Evolutionary conservation across 2,329 filamentous ascomycete genomes (phyloP).

Genomic region (Blastomyces parvus): DNA sequence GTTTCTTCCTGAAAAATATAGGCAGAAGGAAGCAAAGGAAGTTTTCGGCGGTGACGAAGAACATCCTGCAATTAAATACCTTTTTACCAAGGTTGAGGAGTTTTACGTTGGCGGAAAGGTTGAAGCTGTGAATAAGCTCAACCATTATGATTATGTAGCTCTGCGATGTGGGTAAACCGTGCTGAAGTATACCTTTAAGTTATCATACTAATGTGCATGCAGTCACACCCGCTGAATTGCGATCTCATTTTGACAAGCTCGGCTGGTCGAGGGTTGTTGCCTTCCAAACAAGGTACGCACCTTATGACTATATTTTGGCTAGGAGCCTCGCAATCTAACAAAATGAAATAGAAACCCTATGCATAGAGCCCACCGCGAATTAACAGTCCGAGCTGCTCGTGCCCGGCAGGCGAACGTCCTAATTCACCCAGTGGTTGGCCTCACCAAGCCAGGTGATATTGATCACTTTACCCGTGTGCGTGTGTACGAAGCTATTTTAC

Average conservation of each 20-base stretch:
- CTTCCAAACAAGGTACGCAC: slow-evolving; percentile 68
- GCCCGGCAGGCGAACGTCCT: slow-evolving; percentile 96
- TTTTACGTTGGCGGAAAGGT: slow-evolving; percentile 95
- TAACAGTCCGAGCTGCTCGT: slow-evolving; percentile 93
- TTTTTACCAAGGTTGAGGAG: slow-evolving; percentile 69
- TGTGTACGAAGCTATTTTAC: slow-evolving; percentile 93
- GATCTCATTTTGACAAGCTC: slow-evolving; percentile 97
- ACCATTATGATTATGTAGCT: slow-evolving; percentile 98
- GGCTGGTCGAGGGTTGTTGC: slow-evolving; percentile 96
- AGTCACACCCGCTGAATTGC: slow-evolving; percentile 90
- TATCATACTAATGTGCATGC: slow-evolving; percentile 5
- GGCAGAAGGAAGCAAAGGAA: slow-evolving; percentile 78
- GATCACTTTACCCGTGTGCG: slow-evolving; percentile 99
- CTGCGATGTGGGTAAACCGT: slow-evolving; percentile 62
- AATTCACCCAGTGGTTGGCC: slow-evolving; percentile 95
- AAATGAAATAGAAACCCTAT: slow-evolving; percentile 66
- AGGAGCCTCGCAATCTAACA: background rate
- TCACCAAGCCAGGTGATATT: slow-evolving; percentile 98
- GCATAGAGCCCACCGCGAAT: slow-evolving; percentile 95
- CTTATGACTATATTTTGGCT: background rate
- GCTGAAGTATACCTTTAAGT: background rate
- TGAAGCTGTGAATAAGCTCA: slow-evolving; percentile 85
- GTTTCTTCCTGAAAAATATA: slow-evolving; percentile 30
- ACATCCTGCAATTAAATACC: slow-evolving; percentile 86
- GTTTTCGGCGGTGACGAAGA: slow-evolving; percentile 90